Percentiles rank a stretch among this genome's conserved stretches.
Evolutionary conservation across 495 filamentous ascomycete genomes (phyloP).

Genomic region (Hypoxylon perforatum): DNA sequence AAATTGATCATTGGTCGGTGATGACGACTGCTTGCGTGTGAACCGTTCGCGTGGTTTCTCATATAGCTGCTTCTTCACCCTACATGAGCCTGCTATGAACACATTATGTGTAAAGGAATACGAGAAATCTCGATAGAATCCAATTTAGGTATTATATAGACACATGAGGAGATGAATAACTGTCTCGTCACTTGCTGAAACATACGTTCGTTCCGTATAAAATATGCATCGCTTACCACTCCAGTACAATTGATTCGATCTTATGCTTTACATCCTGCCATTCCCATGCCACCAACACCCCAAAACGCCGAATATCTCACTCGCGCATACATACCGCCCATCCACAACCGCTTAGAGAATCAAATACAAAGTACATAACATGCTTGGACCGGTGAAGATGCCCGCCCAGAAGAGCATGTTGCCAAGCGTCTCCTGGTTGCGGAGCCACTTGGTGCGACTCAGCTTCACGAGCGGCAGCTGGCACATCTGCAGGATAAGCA

Average conservation of each 20-base stretch:
- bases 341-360: constrained; percentile 60
- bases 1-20: constrained; percentile 6
- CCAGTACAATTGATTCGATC: constrained; percentile 5
- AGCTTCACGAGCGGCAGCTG: constrained; percentile 74
- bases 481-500: constrained; percentile 75
- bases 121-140: no score
- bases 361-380: constrained; percentile 76
- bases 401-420: constrained; percentile 82
- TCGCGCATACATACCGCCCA: background rate
- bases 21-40: background rate
- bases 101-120: background rate
- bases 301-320: constrained; percentile 13
- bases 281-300: background rate
- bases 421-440: constrained; percentile 67
- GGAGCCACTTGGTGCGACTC: constrained; percentile 71
- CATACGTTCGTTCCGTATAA: no score
- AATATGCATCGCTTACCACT: background rate
- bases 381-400: constrained; percentile 75
- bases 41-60: background rate
- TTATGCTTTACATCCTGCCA: background rate
- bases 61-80: background rate
- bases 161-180: no score
- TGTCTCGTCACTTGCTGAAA: no score
- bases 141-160: no score
- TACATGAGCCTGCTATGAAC: background rate